A percentile compares a stretch with the other conserved stretches of the same genome.
Conservation (phyloP, 129 eudicot genomes). For the Kitagawia praeruptora region DNA sequence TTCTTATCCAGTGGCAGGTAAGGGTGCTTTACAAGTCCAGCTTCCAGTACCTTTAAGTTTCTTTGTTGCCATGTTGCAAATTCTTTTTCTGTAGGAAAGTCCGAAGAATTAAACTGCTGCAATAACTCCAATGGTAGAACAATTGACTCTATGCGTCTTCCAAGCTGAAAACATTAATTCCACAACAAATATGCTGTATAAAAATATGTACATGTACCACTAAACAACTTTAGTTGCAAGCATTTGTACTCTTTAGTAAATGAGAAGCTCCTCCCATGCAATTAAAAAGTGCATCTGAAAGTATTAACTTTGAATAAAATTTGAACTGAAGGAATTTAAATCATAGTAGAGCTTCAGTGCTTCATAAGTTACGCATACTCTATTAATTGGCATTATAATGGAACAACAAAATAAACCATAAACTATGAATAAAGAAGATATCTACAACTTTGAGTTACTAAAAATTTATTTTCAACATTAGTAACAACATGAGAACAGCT, state of each 20-base stretch:
- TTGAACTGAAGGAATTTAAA: neutral
- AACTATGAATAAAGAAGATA: neutral
- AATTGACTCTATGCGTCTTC: slow-evolving; percentile 67
- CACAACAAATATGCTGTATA: neutral
- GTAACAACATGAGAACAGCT: neutral
- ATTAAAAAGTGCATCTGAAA: neutral
- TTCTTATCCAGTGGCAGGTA: slow-evolving; percentile 55
- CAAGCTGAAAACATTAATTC: slow-evolving; percentile 42
- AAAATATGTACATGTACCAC: neutral
- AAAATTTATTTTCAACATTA: neutral
- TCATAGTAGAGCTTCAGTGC: neutral
- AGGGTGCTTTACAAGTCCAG: slow-evolving; percentile 91
- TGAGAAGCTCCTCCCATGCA: neutral
- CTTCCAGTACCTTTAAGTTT: slow-evolving; percentile 74
- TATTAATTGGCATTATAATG: neutral
- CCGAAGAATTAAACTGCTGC: slow-evolving; percentile 87
- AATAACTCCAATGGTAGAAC: slow-evolving; percentile 93
- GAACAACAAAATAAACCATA: neutral
- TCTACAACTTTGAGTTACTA: neutral
- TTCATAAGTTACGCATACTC: neutral
- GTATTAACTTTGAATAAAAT: neutral
- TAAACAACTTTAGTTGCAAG: neutral
- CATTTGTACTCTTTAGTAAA: neutral
- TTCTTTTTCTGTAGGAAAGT: slow-evolving; percentile 78
- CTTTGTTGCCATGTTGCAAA: slow-evolving; percentile 85